Percentiles rank a stretch among this genome's conserved stretches.
Conservation (phyloP, 306 rosid genomes). For the Echinosophora koreensis region DNA sequence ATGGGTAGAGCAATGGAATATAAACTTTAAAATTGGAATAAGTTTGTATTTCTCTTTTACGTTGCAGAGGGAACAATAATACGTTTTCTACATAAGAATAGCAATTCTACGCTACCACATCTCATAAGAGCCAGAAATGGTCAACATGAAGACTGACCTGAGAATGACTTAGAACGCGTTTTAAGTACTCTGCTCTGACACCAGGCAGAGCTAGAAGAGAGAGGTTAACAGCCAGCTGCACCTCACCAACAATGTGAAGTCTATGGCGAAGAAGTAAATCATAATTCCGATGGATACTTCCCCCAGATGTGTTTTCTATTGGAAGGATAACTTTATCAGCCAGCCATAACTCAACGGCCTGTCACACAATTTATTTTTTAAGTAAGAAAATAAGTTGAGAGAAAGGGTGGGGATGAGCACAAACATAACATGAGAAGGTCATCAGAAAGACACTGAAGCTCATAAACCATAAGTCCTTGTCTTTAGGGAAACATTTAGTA, state of each 20-base stretch:
- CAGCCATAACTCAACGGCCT: conserved; percentile 84
- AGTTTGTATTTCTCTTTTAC: not conserved
- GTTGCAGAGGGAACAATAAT: conserved; percentile 32
- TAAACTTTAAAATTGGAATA: not conserved
- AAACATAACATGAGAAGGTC: conserved; percentile 22
- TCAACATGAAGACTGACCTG: conserved; percentile 56
- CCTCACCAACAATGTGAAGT: conserved; percentile 85
- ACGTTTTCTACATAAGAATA: not conserved
- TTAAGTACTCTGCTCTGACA: conserved; percentile 61
- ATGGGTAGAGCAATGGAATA: not conserved
- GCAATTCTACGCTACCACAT: not conserved
- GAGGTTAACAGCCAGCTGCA: conserved; percentile 65
- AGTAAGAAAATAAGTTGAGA: not conserved
- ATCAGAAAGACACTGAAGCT: conserved; percentile 30
- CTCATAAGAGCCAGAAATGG: conserved; percentile 17
- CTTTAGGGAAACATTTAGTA: conserved; percentile 9
- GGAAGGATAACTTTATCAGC: conserved; percentile 76
- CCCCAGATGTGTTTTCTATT: conserved; percentile 75
- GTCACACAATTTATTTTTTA: not conserved
- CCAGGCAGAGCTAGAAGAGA: conserved; percentile 82
- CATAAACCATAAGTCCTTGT: not conserved
- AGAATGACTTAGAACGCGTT: conserved; percentile 74
- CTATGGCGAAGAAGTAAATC: conserved; percentile 86
- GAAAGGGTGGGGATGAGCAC: conserved; percentile 11
- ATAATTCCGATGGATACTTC: conserved; percentile 81